Conservation (phyloP, 2,329 filamentous ascomycete genomes). For the Pseudonectria buxi region DNA sequence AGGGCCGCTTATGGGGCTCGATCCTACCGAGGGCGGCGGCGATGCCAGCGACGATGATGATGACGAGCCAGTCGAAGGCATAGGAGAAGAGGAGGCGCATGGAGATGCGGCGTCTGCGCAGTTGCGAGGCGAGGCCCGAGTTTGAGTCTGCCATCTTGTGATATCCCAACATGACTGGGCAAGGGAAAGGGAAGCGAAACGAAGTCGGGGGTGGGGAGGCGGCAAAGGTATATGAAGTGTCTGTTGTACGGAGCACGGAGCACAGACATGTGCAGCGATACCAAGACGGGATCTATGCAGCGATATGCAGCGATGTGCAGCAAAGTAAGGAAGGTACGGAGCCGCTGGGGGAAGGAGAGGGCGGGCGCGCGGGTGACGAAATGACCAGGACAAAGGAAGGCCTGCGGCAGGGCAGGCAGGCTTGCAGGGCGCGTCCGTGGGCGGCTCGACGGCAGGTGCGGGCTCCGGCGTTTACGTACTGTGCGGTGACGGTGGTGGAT, state of each 20-base stretch:
- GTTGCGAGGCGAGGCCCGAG: conserved; percentile 9
- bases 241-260: conserved; percentile 1
- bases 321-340: too few species aligned
- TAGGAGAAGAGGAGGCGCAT: conserved; percentile 53
- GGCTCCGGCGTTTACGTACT: too few species aligned
- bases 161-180: conserved; percentile 13
- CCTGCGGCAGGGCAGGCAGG: too few species aligned
- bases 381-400: too few species aligned
- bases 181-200: conserved; percentile 3
- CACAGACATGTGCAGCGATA: conserved; percentile 7
- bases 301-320: too few species aligned
- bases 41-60: conserved; percentile 51
- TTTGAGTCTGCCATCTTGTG: conserved; percentile 20
- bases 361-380: too few species aligned
- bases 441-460: too few species aligned
- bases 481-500: too few species aligned
- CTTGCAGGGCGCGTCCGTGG: too few species aligned
- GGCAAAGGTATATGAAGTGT: conserved; percentile 1
- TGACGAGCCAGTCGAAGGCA: conserved; percentile 66
- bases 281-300: too few species aligned
- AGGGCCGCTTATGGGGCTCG: conserved; percentile 61
- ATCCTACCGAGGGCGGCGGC: conserved; percentile 53
- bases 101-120: conserved; percentile 21
- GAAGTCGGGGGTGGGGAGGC: conserved; percentile 7
- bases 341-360: too few species aligned